A percentile compares a stretch with the other conserved stretches of the same genome.
Evolutionary conservation across 805 yeast species (phyloP).

Genomic region (Metschnikowia shivogae): DNA sequence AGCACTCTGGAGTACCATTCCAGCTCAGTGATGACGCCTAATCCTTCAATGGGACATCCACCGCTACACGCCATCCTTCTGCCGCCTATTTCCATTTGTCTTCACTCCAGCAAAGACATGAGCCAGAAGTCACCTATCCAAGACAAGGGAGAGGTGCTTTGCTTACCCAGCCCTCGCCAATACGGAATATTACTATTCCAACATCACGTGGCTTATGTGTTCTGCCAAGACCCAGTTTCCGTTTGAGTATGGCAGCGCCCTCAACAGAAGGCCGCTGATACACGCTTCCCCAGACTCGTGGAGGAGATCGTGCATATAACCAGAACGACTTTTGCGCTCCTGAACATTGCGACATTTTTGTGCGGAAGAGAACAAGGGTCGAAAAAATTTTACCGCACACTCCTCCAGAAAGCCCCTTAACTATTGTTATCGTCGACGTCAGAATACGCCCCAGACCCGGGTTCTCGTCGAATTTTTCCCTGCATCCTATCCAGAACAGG

Average conservation of each 20-base stretch:
- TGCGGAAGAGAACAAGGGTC: constrained; percentile 8
- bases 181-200: background rate
- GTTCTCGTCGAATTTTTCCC: background rate
- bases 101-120: no score
- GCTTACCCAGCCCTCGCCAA: no score
- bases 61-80: background rate
- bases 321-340: constrained; percentile 4
- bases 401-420: constrained; percentile 14
- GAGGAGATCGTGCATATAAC: background rate
- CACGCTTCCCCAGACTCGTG: background rate
- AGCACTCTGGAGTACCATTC: no score
- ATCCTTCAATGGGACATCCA: background rate
- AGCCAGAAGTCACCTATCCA: no score
- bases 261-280: no score
- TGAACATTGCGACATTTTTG: constrained; percentile 16
- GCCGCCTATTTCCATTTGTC: background rate
- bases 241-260: background rate
- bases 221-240: no score
- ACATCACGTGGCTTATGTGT: background rate
- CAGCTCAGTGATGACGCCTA: background rate
- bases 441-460: constrained; percentile 4
- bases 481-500: background rate
- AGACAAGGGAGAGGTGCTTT: no score
- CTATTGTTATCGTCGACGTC: background rate
- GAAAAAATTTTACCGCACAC: constrained; percentile 16